These are phyloP conservation scores for Neurospora tetraspora DNA, from an alignment of 495 filamentous ascomycete genomes.

Conservation along the genomic window DNA sequence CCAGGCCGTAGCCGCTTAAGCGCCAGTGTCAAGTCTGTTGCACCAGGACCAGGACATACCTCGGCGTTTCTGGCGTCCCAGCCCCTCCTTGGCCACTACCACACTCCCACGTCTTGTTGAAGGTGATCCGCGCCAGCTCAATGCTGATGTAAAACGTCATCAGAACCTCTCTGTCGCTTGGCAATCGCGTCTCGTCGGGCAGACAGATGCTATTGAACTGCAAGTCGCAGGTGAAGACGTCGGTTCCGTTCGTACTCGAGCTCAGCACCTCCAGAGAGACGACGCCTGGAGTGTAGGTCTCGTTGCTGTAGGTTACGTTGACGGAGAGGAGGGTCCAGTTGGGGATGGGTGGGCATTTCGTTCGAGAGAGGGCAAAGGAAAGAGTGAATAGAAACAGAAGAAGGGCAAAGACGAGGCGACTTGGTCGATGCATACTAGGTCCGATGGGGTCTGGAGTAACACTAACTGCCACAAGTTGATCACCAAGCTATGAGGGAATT, in stretches of 20 bases:
- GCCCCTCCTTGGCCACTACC: neutral
- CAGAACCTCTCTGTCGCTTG: neutral
- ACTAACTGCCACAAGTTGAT: neutral
- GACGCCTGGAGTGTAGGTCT: constrained; percentile 1
- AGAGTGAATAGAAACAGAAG: neutral
- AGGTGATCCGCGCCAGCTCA: neutral
- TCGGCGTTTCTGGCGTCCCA: neutral
- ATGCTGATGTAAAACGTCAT: constrained; percentile 1
- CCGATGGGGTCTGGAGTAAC: neutral
- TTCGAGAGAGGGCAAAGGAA: neutral
- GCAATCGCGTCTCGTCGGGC: neutral
- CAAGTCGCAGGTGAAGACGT: neutral
- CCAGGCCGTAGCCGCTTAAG: neutral
- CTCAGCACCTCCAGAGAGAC: neutral
- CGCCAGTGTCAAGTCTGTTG: neutral
- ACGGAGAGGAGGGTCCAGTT: neutral
- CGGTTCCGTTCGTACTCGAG: neutral
- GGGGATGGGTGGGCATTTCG: neutral
- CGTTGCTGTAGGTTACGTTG: constrained; percentile 3
- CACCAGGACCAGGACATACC: neutral
- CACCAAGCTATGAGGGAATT: no score
- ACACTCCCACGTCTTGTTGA: constrained; percentile 5
- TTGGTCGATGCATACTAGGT: neutral
- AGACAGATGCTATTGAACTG: constrained; percentile 2
- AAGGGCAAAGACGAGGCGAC: neutral